Evolutionary conservation across 768 basidiomycete species (phyloP).

Genomic region (Lactarius hatsudake): DNA sequence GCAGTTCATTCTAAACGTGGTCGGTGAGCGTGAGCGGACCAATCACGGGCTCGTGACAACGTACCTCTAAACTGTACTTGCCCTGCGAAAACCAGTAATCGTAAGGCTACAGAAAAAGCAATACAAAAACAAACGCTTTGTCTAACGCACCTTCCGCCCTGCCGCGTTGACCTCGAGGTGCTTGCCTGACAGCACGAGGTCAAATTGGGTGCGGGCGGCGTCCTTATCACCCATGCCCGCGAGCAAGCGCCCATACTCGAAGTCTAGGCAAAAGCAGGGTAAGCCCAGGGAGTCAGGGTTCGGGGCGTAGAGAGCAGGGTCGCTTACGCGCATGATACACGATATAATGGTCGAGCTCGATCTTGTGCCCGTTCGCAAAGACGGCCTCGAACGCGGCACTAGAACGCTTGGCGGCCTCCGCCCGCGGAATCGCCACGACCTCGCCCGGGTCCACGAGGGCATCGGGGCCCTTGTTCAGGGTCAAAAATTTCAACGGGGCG

Average conservation of each 20-base stretch:
- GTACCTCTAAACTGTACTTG: constrained; percentile 80
- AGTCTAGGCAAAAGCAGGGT: constrained; percentile 49
- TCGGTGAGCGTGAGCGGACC: neutral
- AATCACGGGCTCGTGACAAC: constrained; percentile 24
- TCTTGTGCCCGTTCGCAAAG: constrained; percentile 64
- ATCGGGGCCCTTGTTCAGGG: constrained; percentile 51
- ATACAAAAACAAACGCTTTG: neutral
- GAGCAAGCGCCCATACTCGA: constrained; percentile 79
- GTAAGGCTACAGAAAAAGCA: neutral
- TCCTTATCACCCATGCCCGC: constrained; percentile 62
- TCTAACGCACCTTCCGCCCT: constrained; percentile 22
- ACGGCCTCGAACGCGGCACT: constrained; percentile 61
- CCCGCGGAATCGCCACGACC: constrained; percentile 40
- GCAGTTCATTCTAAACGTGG: constrained; percentile 49
- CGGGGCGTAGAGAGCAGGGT: constrained; percentile 62
- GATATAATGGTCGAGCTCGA: constrained; percentile 84
- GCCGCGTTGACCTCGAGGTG: constrained; percentile 25
- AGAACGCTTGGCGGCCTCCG: constrained; percentile 54
- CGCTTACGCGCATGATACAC: constrained; percentile 83
- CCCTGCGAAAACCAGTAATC: constrained; percentile 39
- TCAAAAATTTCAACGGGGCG: neutral
- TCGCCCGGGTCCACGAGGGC: constrained; percentile 46
- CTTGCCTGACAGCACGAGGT: constrained; percentile 75
- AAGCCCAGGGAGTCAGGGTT: constrained; percentile 40
- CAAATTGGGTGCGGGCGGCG: constrained; percentile 67